phyloP scores from a whole-genome alignment of 2,329 filamentous ascomycete species.

The Xylaria sp. region DNA sequence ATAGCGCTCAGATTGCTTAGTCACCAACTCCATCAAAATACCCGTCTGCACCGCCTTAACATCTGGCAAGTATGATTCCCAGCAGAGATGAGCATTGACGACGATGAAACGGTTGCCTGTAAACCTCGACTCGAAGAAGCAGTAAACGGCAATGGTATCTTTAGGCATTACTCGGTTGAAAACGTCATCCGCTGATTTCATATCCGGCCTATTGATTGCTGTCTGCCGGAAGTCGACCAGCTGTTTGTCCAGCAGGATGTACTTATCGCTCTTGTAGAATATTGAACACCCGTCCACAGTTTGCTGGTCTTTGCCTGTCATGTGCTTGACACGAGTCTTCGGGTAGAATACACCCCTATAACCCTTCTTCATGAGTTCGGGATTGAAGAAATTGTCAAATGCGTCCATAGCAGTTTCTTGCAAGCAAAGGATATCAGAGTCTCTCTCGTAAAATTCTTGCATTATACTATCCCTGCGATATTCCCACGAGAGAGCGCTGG shows the following conservation, averaged over 20 bases:
- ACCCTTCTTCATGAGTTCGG: constrained; percentile 84
- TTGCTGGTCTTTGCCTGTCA: constrained; percentile 88
- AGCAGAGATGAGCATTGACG: constrained; percentile 93
- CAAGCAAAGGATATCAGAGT: constrained; percentile 90
- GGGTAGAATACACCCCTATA: constrained; percentile 97
- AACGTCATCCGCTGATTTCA: constrained; percentile 96
- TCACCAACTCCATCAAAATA: constrained; percentile 91
- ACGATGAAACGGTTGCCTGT: constrained; percentile 94
- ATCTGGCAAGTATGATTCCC: constrained; percentile 90
- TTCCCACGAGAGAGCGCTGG: constrained; percentile 84
- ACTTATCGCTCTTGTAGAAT: constrained; percentile 96
- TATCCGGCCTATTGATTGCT: constrained; percentile 93
- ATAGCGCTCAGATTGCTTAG: constrained; percentile 86
- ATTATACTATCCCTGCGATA: constrained; percentile 85
- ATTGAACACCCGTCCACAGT: constrained; percentile 96
- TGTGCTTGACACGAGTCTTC: constrained; percentile 88
- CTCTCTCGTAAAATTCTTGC: constrained; percentile 79
- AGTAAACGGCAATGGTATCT: constrained; percentile 93
- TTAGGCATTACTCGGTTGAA: constrained; percentile 99
- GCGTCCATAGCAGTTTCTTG: constrained; percentile 94
- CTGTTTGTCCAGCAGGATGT: constrained; percentile 92
- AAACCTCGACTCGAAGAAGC: constrained; percentile 89
- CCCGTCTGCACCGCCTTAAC: constrained; percentile 97
- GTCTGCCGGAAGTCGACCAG: constrained; percentile 91
- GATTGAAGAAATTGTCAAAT: constrained; percentile 90